Conservation (phyloP, 768 basidiomycete species). For the Termitomyces sp. region DNA sequence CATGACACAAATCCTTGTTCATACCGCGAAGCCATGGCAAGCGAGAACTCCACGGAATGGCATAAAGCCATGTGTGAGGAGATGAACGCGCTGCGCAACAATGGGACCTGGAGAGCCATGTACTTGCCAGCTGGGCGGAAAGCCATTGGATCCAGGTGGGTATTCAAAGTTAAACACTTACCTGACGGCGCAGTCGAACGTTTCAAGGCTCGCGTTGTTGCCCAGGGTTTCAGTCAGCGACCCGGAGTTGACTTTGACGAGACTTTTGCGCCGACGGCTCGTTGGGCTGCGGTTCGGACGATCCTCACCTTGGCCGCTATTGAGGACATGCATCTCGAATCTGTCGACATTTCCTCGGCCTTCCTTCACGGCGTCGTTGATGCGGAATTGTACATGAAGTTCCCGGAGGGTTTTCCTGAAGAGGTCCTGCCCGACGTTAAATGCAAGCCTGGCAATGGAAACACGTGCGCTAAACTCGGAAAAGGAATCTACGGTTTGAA, state of each 20-base stretch:
- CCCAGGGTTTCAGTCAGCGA: slow-evolving; percentile 35
- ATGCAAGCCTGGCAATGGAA: not conserved
- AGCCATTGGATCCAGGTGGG: slow-evolving; percentile 34
- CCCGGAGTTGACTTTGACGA: slow-evolving; percentile 37
- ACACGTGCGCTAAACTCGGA: not conserved
- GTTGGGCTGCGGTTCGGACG: slow-evolving; percentile 14
- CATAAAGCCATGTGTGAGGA: slow-evolving; percentile 24
- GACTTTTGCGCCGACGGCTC: slow-evolving; percentile 30
- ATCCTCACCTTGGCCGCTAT: too few species aligned
- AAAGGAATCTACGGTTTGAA: not conserved
- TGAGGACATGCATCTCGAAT: too few species aligned
- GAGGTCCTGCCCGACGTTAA: not conserved
- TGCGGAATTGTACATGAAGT: not conserved
- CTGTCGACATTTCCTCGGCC: too few species aligned
- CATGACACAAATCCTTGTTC: slow-evolving; percentile 4
- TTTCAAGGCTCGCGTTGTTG: slow-evolving; percentile 39
- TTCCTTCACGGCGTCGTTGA: not conserved
- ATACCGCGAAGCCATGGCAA: slow-evolving; percentile 18
- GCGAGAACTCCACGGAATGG: slow-evolving; percentile 20
- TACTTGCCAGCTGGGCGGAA: slow-evolving; percentile 27
- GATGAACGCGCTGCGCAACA: slow-evolving; percentile 19
- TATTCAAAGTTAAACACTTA: slow-evolving; percentile 39
- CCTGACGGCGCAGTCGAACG: slow-evolving; percentile 31
- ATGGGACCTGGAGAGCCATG: slow-evolving; percentile 33
- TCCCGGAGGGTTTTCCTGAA: not conserved